Conservation (phyloP, 257 asterid species). For the Primulina eburnea region DNA sequence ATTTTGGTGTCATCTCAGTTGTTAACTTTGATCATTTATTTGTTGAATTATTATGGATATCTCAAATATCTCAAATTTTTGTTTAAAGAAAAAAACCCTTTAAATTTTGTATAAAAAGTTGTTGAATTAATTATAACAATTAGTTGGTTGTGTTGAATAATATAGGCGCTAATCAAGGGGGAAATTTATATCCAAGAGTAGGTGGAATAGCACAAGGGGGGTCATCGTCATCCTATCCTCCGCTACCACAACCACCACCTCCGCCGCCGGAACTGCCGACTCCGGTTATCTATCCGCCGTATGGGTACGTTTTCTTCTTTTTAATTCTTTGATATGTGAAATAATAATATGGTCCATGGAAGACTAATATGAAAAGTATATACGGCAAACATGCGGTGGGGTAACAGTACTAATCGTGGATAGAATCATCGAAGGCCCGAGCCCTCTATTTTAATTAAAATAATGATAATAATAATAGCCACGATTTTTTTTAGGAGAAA, state of each 20-base stretch:
- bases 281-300: constrained; percentile 76
- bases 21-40: no score
- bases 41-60: no score
- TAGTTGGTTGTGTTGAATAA: background rate
- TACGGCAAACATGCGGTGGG: constrained; percentile 52
- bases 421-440: constrained; percentile 5
- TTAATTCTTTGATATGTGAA: constrained; percentile 25
- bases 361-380: constrained; percentile 34
- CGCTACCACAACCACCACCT: constrained; percentile 39
- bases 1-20: no score
- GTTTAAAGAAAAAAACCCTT: no score
- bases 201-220: constrained; percentile 48
- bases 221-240: constrained; percentile 48
- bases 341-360: constrained; percentile 46
- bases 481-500: background rate
- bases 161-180: constrained; percentile 60
- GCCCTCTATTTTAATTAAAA: background rate
- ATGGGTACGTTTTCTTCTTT: constrained; percentile 56
- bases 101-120: no score
- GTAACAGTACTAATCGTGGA: constrained; percentile 26
- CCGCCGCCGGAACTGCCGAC: constrained; percentile 55
- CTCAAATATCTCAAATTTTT: no score
- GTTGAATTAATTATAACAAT: no score
- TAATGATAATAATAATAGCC: no score
- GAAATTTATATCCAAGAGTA: constrained; percentile 51